Evolutionary conservation across 2,329 filamentous ascomycete species (phyloP), one percentile per base, ranked within the genome.

Genomic region (Trichoderma sp.): DNA sequence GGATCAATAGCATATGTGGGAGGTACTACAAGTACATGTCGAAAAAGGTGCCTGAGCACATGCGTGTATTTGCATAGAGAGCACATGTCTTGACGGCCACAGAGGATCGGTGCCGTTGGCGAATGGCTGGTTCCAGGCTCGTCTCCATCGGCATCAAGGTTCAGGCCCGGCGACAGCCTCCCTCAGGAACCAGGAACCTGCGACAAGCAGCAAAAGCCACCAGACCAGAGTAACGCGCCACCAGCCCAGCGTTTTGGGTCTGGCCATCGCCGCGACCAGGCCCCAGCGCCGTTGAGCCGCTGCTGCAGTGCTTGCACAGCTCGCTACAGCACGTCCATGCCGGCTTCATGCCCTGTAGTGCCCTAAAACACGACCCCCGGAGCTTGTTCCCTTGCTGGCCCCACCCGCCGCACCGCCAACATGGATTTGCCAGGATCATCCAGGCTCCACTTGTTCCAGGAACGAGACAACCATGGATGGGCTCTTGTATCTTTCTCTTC

Each of bases 171-270:
- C 55, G 32, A 26, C 28, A 37, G 26, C 18, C 24, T 16, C 30
- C n/a, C 39, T n/a, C 39, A 43, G 39, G 30, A 32, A 34, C 55
- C 39, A 43, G 39, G 30, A 32, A 34, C 55, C 46, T 49, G 46
- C 46, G 46, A 49, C 46, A 13, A 30, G 28, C 43, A 43, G 59
- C 46, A 52, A 34, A 34, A 34, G 32, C 32, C 11, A 34, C 2
- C 28, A 43, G n/a, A n/a, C n/a, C n/a, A n/a, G n/a, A 18, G 39
- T 43, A 18, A 34, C 37, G 59, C 54, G 54, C 54, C 46, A 61
- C 63, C 56, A 67, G 56, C 46, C 65, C 65, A 68, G 65, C 65
- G 65, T 68, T 68, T 68, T 68, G 65, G 60, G 49, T 64, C 60
- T 34, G 32, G 32, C 32, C 32, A 11, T 49, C n/a, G 21, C 39